Conservation (phyloP, 108 stramenopile genomes). For the Pseudonitzschia multiseries region DNA sequence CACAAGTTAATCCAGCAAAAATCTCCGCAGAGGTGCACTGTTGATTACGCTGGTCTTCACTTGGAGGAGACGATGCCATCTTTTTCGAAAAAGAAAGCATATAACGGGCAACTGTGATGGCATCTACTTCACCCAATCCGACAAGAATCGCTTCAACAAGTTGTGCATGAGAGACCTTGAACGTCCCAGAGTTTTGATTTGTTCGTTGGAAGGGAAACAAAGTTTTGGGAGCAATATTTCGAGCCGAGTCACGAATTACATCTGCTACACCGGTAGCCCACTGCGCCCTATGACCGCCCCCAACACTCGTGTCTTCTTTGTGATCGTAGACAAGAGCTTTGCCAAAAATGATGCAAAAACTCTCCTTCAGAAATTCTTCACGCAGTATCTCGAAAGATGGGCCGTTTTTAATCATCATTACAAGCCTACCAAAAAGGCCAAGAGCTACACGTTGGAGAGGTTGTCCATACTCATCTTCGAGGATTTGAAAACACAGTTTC, state of each 20-base stretch:
- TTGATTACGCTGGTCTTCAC: constrained; percentile 87
- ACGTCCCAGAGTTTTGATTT: constrained; percentile 70
- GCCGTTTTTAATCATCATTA: constrained; percentile 37
- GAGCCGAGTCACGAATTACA: constrained; percentile 76
- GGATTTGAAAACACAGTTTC: constrained; percentile 62
- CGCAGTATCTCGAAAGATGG: constrained; percentile 24
- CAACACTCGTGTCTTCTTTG: constrained; percentile 81
- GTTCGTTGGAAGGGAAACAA: constrained; percentile 85
- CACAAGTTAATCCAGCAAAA: constrained; percentile 72
- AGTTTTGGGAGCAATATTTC: constrained; percentile 65
- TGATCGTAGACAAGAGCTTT: constrained; percentile 83
- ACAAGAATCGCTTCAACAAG: constrained; percentile 57
- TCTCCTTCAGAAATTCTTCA: constrained; percentile 47
- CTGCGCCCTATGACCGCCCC: constrained; percentile 80
- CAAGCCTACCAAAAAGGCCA: constrained; percentile 76
- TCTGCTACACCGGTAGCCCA: constrained; percentile 87
- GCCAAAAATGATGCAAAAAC: constrained; percentile 62
- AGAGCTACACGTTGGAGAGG: constrained; percentile 82
- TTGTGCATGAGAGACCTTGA: constrained; percentile 81
- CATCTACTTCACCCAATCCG: constrained; percentile 45
- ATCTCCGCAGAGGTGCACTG: constrained; percentile 85
- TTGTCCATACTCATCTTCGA: constrained; percentile 78
- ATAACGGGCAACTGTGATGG: constrained; percentile 30
- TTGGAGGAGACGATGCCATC: constrained; percentile 75
- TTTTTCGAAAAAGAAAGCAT: constrained; percentile 63